Evolutionary conservation across 1,284 basidiomycete species (phyloP), one percentile per base, ranked within the genome.

Genomic region (Inonotus hispidus): DNA sequence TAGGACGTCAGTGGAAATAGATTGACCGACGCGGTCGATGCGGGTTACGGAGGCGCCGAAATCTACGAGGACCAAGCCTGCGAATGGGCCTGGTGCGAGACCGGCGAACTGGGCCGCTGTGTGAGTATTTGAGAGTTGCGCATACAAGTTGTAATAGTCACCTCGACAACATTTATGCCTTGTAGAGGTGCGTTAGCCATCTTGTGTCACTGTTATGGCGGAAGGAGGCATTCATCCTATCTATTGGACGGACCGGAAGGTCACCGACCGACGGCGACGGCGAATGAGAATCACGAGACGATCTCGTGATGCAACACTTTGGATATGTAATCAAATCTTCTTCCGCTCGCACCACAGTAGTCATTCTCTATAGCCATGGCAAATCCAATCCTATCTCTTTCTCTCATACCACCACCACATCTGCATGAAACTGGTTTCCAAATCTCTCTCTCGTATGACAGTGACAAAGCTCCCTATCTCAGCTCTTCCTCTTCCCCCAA

Each of bases 31-130:
- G 61, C 79, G 80, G 76, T 94, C 92, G 60, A 94, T 78, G 19
- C 92, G 86, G 46, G 83, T 81, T 38, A 93, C 91, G 56, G 82
- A 81, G 14, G 92, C 92, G 1, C 92, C 91, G 68, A 89, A 87
- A 73, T 93, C 91, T 7, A 90, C 85, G 38, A 94, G 79, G 49
- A 93, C 72, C 59, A 93, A 79, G n/a, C 88, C 90, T 7, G 89
- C 83, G 66, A 89, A 92, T 0, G 90, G 91, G 1, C 83, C 90
- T 1, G 92, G 92, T 4, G 90, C 92, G 14, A 93, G 77, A n/a
- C 91, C 92, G 27, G 87, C 90, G 68, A 93, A 92, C 87, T 93
- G 65, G 16, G 41, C 29, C 32, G 11, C 25, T 45, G 23, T 25
- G 43, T 45, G 39, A 39, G 35, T 43, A 2, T 32, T 38, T n/a